phyloP scores from a whole-genome alignment of 2,329 filamentous ascomycete genomes.

The Paraconiothyrium sp. region DNA sequence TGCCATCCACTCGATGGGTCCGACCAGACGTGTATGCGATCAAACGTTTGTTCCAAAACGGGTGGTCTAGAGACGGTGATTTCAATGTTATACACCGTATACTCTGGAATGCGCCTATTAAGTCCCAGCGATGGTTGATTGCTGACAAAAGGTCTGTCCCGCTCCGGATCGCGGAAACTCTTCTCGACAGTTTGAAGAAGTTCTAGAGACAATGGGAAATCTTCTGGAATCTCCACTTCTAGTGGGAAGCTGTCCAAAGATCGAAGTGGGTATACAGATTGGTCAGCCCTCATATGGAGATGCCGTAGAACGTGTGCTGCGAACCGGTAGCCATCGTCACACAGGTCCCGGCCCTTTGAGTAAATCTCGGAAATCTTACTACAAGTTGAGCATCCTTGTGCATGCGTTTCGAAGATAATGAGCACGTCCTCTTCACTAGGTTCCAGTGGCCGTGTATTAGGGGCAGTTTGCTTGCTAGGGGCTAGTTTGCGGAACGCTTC shows the following conservation, averaged over 20 bases:
- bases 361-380: constrained; percentile 32
- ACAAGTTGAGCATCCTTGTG: constrained; percentile 33
- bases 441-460: constrained; percentile 18
- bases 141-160: constrained; percentile 31
- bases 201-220: constrained; percentile 27
- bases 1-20: constrained; percentile 22
- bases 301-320: constrained; percentile 32
- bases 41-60: constrained; percentile 27
- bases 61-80: constrained; percentile 17
- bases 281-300: constrained; percentile 34
- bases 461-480: constrained; percentile 28
- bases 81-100: constrained; percentile 18
- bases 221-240: constrained; percentile 32
- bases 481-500: constrained; percentile 36
- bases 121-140: constrained; percentile 25
- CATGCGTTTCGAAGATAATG: constrained; percentile 39
- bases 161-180: constrained; percentile 26
- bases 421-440: constrained; percentile 26
- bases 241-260: constrained; percentile 20
- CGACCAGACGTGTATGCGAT: constrained; percentile 30
- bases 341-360: constrained; percentile 28
- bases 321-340: constrained; percentile 31
- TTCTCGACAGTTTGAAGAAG: constrained; percentile 33
- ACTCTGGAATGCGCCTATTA: constrained; percentile 1
- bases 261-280: constrained; percentile 32